These are phyloP conservation scores for Naganishia liquefaciens DNA, from an alignment of 1,284 basidiomycete genomes.

Conservation along the genomic window DNA sequence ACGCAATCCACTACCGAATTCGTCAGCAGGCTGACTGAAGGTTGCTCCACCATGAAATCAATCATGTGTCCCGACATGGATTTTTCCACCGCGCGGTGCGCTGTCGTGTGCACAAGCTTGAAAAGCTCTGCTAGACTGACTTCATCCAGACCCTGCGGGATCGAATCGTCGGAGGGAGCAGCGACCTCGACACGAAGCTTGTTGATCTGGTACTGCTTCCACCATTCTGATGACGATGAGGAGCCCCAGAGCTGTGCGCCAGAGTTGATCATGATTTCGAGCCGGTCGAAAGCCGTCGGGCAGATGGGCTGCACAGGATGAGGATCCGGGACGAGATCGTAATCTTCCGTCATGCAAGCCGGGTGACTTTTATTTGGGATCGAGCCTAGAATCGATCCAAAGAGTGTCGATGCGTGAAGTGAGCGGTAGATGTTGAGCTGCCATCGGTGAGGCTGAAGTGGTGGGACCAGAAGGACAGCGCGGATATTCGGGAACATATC, in stretches of 20 bases:
- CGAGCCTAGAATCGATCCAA: slow-evolving; percentile 8
- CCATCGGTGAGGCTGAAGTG: slow-evolving; percentile 26
- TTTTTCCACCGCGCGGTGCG: slow-evolving; percentile 16
- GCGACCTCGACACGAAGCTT: slow-evolving; percentile 24
- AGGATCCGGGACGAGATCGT: slow-evolving; percentile 22
- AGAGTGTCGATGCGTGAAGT: slow-evolving; percentile 13
- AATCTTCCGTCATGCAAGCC: slow-evolving; percentile 26
- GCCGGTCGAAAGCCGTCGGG: slow-evolving; percentile 18
- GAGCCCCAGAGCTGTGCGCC: slow-evolving; percentile 11
- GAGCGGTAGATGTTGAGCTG: slow-evolving; percentile 19
- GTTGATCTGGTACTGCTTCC: slow-evolving; percentile 24
- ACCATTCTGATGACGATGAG: neutral
- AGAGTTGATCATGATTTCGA: slow-evolving; percentile 5
- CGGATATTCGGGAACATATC: slow-evolving; percentile 27
- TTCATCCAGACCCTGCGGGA: slow-evolving; percentile 1
- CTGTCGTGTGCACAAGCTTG: slow-evolving; percentile 12
- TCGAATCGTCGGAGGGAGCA: too few relatives aligned
- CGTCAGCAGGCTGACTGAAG: slow-evolving; percentile 2
- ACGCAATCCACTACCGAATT: slow-evolving; percentile 4
- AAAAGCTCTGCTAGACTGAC: slow-evolving; percentile 6
- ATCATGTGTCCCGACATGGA: slow-evolving; percentile 25
- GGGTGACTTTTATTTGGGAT: slow-evolving; percentile 18
- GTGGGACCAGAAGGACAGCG: slow-evolving; percentile 18
- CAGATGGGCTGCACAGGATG: slow-evolving; percentile 26
- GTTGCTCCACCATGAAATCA: slow-evolving; percentile 13